These are phyloP conservation scores for Micractinium sp. DNA, from an alignment of 139 green algal species.

Conservation along the genomic window DNA sequence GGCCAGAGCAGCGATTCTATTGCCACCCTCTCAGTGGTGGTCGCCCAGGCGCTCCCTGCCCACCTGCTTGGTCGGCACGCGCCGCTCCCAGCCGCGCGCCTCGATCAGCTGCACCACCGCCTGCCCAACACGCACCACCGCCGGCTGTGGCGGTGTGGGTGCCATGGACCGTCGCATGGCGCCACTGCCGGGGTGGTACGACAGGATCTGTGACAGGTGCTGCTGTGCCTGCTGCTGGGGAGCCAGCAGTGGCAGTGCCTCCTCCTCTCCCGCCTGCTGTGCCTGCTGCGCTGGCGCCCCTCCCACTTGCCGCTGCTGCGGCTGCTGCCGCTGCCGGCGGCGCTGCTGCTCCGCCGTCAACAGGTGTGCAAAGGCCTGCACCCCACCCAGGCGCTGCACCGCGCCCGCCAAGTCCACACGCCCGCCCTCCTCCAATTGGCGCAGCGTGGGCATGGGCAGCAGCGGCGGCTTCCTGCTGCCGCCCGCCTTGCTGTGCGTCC, in stretches of 20 bases:
- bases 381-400: slow-evolving; percentile 23
- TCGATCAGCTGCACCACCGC: slow-evolving; percentile 24
- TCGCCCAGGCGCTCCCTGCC: not conserved
- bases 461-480: not conserved
- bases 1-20: too few relatives aligned
- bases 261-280: not conserved
- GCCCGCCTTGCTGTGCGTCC: not conserved
- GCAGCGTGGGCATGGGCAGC: slow-evolving; percentile 30
- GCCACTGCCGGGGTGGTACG: not conserved
- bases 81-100: slow-evolving; percentile 22
- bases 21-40: too few relatives aligned
- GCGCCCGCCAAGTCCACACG: slow-evolving; percentile 19
- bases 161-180: not conserved
- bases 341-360: slow-evolving; percentile 15
- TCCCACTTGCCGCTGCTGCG: not conserved
- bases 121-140: slow-evolving; percentile 13
- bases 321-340: slow-evolving; percentile 2
- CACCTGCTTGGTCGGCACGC: slow-evolving; percentile 35
- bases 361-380: slow-evolving; percentile 1
- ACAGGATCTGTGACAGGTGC: not conserved
- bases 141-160: slow-evolving; percentile 11
- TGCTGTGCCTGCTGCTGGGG: not conserved
- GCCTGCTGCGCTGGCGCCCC: not conserved
- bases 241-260: not conserved
- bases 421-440: slow-evolving; percentile 16